Evolutionary conservation across 1,284 basidiomycete species (phyloP), one percentile per base, ranked within the genome.

Genomic region (Apiotrichum mycotoxinovorans): DNA sequence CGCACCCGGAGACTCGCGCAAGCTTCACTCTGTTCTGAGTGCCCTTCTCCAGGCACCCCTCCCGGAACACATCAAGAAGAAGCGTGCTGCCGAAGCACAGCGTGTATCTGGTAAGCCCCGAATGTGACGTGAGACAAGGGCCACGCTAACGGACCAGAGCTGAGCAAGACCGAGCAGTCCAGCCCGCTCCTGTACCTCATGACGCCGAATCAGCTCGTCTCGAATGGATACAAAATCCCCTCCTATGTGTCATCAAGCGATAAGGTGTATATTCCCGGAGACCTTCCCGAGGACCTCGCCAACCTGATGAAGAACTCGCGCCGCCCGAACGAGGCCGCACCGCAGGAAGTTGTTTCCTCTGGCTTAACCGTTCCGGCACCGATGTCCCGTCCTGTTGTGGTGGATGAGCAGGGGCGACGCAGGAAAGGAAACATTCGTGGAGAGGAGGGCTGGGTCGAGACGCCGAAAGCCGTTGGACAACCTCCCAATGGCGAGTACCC

Each of bases 201-300:
- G 23, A 84, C 85, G 0, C 78, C 86, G 11, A 85, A 89, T 56
- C 87, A 92, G 70, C 93, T 96, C 89, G 80, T 87, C 49, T 89
- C 92, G 69, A 91, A 95, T 68, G 89, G 91, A 52, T 96, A 94
- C 68, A 87, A 87, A 0, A 78, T 92, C 54, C 88, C 91, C 18
- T 85, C 85, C 2, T 91, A 92, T 68, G 79, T 89, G 76, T 81
- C 85, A 18, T 22, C 58, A 1, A 61, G 64, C 12, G 64, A 67
- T 49, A 54, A 50, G 12, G 56, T 58, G 0, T 47, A 57, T n/a
- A 64, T 73, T 8, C 71, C 71, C 2, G 71, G 71, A 2, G 59
- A 55, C 18, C 18, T 65, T 1, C 63, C 63, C 2, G 42, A 53
- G 23, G 44, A 54, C 18, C 54, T 59, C 9, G 43, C 23, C 15